These are phyloP conservation scores for Pseudevernia furfuracea DNA, from an alignment of 495 filamentous ascomycete species.

Conservation along the genomic window DNA sequence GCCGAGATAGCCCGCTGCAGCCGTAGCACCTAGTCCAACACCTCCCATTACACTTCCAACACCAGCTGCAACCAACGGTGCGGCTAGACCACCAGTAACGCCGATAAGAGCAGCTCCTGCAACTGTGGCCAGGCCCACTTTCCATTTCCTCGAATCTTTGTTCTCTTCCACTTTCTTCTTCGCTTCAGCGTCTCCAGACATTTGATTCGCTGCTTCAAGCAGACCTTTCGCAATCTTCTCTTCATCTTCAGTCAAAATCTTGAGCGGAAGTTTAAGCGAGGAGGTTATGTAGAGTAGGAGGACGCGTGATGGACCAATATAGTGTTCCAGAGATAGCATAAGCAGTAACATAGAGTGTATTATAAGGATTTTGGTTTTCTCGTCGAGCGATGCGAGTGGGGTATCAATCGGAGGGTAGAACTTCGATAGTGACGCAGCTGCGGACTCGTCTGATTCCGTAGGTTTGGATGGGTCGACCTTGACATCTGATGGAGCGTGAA, in stretches of 20 bases:
- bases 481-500: conserved; percentile 16
- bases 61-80: conserved; percentile 72
- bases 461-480: conserved; percentile 17
- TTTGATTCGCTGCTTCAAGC: conserved; percentile 61
- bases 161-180: conserved; percentile 59
- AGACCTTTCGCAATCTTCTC: conserved; percentile 64
- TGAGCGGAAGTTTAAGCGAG: conserved; percentile 57
- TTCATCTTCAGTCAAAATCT: conserved; percentile 62
- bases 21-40: conserved; percentile 68
- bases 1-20: conserved; percentile 66
- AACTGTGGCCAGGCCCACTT: conserved; percentile 70
- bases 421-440: conserved; percentile 33
- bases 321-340: conserved; percentile 69
- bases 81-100: conserved; percentile 72
- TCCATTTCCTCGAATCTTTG: conserved; percentile 62
- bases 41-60: conserved; percentile 77
- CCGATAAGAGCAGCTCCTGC: conserved; percentile 70
- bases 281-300: conserved; percentile 63
- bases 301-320: conserved; percentile 66
- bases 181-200: conserved; percentile 60
- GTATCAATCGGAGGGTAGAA: conserved; percentile 43
- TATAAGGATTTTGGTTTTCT: conserved; percentile 39
- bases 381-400: conserved; percentile 35
- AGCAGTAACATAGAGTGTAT: conserved; percentile 63
- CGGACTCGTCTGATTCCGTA: conserved; percentile 28